Base-by-base conservation (phyloP, 352 stramenopile genomes). In the Pythium utonaiense region DNA sequence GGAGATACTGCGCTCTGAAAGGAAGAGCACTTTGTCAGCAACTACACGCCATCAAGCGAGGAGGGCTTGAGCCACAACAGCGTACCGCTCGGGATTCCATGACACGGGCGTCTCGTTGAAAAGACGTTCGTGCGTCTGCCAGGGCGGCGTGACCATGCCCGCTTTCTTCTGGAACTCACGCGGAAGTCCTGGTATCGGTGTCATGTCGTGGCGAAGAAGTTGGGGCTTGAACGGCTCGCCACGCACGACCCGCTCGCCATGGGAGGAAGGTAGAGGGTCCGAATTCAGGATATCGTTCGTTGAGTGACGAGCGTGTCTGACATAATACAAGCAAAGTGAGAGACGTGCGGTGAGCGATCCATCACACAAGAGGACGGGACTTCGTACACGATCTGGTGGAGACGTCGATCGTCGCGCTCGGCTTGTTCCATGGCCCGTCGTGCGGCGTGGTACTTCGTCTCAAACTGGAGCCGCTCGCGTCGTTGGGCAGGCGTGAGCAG, bases 361-460 rank as follows among this genome's bases (percentile, higher is more conserved):
- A n/a, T n/a, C n/a, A n/a, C n/a, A n/a, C n/a, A n/a, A n/a, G n/a
- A n/a, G n/a, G n/a, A n/a, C n/a, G n/a, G n/a, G n/a, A 13, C 9
- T 31, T 57, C 74, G 33, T 71, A 91, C 83, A 91, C 83, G 56
- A 93, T 77, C 63, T 93, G 81, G 13, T 86, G 75, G 0, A 89
- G 68, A 21, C 81, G 78, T 4, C 75, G 74, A 19, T 86, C 75
- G 54, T 91, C 86, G 65, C 76, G 70, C 38, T 89, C 75, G 6
- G 71, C 67, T 13, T 70, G 71, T n/a, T 85, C 75, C 3, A 89
- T 64, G 10, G 80, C 73, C 5, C 73, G 71, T 3, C 76, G 71
- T 14, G 81, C 83, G 19, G 61, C 69, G 56, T 83, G 65, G 53
- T 80, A 85, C 16, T 83, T 66, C 17, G 73, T 82, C 50, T 87